Evolutionary conservation across 108 stramenopile species (phyloP).

Genomic region (Skeletonema grethae): DNA sequence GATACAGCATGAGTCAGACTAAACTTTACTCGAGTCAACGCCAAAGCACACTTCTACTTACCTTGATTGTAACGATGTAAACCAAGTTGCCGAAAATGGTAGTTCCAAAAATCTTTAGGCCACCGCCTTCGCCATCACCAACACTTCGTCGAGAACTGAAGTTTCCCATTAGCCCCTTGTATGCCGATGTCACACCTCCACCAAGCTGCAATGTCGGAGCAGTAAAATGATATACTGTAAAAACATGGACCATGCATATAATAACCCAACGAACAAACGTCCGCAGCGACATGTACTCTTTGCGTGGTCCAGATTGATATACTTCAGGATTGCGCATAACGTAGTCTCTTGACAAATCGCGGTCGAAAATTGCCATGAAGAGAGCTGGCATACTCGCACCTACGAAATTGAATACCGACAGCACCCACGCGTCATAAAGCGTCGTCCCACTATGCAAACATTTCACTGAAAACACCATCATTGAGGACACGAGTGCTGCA

Average conservation of each 20-base stretch:
- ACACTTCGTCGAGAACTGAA: conserved; percentile 29
- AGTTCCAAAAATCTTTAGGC: conserved; percentile 76
- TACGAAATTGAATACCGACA: conserved; percentile 88
- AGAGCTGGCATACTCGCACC: conserved; percentile 83
- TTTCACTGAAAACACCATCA: conserved; percentile 71
- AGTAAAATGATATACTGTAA: conserved; percentile 71
- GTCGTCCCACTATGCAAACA: conserved; percentile 85
- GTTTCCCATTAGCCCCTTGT: conserved; percentile 64
- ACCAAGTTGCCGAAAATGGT: conserved; percentile 71
- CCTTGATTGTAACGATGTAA: conserved; percentile 73
- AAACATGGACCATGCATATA: conserved; percentile 63
- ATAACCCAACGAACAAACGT: conserved; percentile 70
- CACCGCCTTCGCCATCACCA: conserved; percentile 83
- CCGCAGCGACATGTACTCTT: conserved; percentile 72
- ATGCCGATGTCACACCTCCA: conserved; percentile 72
- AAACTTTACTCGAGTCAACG: neutral
- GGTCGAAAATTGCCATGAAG: conserved; percentile 89
- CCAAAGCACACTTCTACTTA: conserved; percentile 8
- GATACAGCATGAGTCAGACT: neutral
- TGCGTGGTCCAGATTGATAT: conserved; percentile 74
- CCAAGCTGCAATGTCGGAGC: conserved; percentile 49
- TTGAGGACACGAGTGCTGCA: conserved; percentile 79
- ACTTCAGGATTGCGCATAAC: conserved; percentile 75
- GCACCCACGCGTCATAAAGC: conserved; percentile 82
- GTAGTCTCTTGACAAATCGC: conserved; percentile 87